These are phyloP conservation scores for Scenedesmus sp. DNA, from an alignment of 163 green algal genomes.

Conservation along the genomic window DNA sequence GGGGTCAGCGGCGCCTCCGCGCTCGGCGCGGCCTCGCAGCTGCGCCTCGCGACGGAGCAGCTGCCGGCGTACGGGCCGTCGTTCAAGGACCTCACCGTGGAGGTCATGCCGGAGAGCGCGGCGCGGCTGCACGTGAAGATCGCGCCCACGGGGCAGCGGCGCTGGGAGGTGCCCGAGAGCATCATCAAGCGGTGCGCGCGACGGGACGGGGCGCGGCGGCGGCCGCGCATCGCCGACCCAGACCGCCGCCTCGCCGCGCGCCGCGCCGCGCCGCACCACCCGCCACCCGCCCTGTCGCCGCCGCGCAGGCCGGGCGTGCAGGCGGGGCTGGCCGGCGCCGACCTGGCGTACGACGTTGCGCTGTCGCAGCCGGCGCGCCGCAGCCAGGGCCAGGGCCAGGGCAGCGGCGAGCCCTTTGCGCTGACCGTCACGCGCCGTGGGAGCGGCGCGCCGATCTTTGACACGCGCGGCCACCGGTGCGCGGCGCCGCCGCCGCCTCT, in stretches of 20 bases:
- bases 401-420: conserved; percentile 20
- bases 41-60: no score
- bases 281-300: background rate
- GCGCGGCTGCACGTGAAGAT: conserved; percentile 22
- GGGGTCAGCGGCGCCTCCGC: no score
- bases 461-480: conserved; percentile 13
- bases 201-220: background rate
- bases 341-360: background rate
- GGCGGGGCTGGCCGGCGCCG: background rate
- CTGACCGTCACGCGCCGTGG: background rate
- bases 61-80: conserved; percentile 2
- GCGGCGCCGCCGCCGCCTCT: background rate
- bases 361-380: background rate
- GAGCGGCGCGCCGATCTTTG: conserved; percentile 12
- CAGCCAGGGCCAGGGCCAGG: background rate
- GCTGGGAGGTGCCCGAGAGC: conserved; percentile 35
- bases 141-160: background rate
- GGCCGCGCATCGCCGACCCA: background rate
- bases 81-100: conserved; percentile 34
- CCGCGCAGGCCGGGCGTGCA: background rate
- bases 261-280: background rate
- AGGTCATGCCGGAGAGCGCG: conserved; percentile 20
- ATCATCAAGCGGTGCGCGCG: conserved; percentile 15
- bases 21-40: no score
- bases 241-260: background rate